Evolutionary conservation across 768 basidiomycete species (phyloP), one percentile per base, ranked within the genome.

Genomic region (Hortiboletus campestris): DNA sequence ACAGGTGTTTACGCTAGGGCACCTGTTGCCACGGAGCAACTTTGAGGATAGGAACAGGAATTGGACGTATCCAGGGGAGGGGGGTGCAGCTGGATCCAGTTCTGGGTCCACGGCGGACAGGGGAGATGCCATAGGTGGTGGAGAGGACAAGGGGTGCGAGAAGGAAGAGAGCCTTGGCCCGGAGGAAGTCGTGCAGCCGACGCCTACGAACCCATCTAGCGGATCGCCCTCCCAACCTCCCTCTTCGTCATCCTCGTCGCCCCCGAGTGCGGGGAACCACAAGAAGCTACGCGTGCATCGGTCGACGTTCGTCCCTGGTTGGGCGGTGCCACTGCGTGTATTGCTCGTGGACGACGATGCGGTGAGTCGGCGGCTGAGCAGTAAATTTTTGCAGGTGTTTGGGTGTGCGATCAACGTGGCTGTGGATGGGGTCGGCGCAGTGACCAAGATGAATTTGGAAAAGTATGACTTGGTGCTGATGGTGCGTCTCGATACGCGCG

Each of bases 401-500:
- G 96, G 96, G 39, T 97, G 95, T 71, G 85, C 86, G 63, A 94
- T 89, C 53, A 95, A 98, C 63, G 89, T 96, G 40, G 96, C 94
- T 2, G 91, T 94, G 35, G 94, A 98, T 69, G 96, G 95, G 0
- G 83, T 92, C 6, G 85, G 84, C 2, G 96, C 96, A 0, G 94
- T 98, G 51, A 88, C 89, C 63, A 96, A 93, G 81, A 97, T 98
- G 93, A 95, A 96, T 73, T 69, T 90, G 69, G 91, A 91, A 64
- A 94, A 94, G 76, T 98, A 97, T 70, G 96, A 98, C 72, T 72
- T 98, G 67, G 94, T 97, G 58, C 70, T 98, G 55, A 98, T 98
- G 95, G 91, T 91, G 61, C 41, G 84, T 77, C 16, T n/a, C 2
- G 14, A 51, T 38, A 42, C 47, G 5, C 14, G 10, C 16, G 2